Percentiles rank a stretch among this genome's conserved stretches.
These are phyloP conservation scores for Carex sylvatica DNA, from an alignment of 202 grass and related monocot species.

Conservation along the genomic window DNA sequence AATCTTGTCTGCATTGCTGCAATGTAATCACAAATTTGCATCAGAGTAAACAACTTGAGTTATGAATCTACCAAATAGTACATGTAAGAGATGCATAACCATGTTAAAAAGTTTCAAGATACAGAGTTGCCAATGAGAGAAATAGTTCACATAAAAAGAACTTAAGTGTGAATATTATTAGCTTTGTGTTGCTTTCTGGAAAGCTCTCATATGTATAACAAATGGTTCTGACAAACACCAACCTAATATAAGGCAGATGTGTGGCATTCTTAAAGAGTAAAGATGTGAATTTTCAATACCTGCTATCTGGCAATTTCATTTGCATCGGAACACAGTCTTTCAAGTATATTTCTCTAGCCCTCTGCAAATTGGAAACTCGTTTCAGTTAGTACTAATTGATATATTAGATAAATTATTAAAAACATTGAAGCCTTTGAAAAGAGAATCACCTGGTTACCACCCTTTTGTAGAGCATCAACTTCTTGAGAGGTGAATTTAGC, in stretches of 20 bases:
- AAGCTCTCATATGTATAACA: neutral
- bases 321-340: conserved; percentile 59
- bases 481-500: conserved; percentile 72
- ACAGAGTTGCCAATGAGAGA: neutral
- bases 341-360: conserved; percentile 68
- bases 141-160: neutral
- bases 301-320: conserved; percentile 69
- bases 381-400: neutral
- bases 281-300: conserved; percentile 24
- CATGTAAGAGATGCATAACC: neutral
- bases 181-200: neutral
- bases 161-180: neutral
- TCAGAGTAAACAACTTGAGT: neutral
- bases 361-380: conserved; percentile 32
- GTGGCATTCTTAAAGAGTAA: neutral
- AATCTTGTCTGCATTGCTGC: conserved; percentile 54
- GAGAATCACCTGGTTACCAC: conserved; percentile 70
- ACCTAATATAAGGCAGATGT: neutral
- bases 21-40: conserved; percentile 36
- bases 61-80: neutral
- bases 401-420: neutral
- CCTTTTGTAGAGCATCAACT: conserved; percentile 75
- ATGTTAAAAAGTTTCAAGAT: neutral
- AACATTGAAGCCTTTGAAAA: neutral
- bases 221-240: neutral